Base-by-base conservation (phyloP, 306 rosid genomes). In the Medicago ruthenica region DNA sequence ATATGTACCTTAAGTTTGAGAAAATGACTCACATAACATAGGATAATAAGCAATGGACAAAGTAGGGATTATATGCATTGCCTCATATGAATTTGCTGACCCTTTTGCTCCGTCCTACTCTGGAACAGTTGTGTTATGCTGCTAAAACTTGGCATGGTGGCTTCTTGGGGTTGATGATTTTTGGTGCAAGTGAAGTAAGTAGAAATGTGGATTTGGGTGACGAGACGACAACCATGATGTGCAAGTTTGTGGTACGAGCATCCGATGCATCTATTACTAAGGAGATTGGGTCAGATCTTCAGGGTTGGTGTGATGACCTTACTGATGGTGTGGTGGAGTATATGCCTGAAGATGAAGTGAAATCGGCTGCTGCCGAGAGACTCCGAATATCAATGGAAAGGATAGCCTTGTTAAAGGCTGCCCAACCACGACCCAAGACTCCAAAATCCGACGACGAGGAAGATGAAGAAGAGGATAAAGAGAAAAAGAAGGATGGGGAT, bases 121-220 rank as follows among this genome's bases (percentile, higher is more conserved):
- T 37, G 79, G 53, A 70, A 78, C 82, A 95, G 99, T 79, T 95
- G 76, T 95, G 98, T 85, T 92, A 89, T 84, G 91, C 97, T 81
- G 97, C 99, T 64, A 95, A 92, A 88, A 95, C 99, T 4, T 95
- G 98, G 99, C 93, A 90, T 24, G 99, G 99, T 58, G 99, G 98
- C 64, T 95, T 95, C 83, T 80, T 95, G 82, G 97, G 98, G 75
- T 40, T 95, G 97, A 88, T 95, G 99, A 88, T 95, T 77, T 95
- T 95, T 69, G 99, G 99, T 80, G 97, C 99, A 51, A 95, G 99
- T 80, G 98, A 95, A 85, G 99, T 95, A 72, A 95, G 99, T 81
- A 87, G 99, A 88, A 92, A 95, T 15, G 86, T 95, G 70, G 99
- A 95, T 84, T 81, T 95, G 82, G 99, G 99, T 45, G 99, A 95